Evolutionary conservation across 129 eudicot species (phyloP).

Genomic region (Helichrysum umbraculigerum): DNA sequence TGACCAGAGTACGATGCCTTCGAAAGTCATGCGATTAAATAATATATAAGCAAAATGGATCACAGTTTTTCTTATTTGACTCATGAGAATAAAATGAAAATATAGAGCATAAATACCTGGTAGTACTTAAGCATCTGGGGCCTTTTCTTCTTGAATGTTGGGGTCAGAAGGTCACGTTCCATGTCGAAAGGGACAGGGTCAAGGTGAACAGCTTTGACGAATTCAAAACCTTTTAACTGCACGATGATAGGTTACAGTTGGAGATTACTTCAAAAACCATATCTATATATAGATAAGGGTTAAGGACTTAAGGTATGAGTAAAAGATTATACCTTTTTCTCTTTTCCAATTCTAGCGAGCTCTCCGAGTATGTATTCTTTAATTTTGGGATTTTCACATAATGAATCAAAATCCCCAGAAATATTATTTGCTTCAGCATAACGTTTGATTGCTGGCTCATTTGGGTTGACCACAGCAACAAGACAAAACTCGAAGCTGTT

Average conservation of each 20-base stretch:
- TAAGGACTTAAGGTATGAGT: neutral
- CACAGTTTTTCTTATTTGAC: neutral
- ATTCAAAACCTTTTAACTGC: conserved; percentile 91
- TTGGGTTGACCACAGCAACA: conserved; percentile 79
- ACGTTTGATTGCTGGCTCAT: conserved; percentile 61
- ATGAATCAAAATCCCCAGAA: conserved; percentile 61
- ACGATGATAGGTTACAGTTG: neutral
- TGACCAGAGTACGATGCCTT: neutral
- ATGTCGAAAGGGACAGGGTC: conserved; percentile 88
- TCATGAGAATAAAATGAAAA: neutral
- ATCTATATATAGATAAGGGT: neutral
- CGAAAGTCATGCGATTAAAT: neutral
- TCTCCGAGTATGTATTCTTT: conserved; percentile 68
- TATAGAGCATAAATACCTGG: conserved; percentile 45
- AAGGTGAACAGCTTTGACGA: conserved; percentile 74
- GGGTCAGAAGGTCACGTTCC: conserved; percentile 90
- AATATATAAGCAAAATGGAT: neutral
- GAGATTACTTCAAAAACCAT: neutral
- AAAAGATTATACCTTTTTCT: conserved; percentile 59
- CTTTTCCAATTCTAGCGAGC: conserved; percentile 67
- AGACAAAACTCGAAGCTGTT: conserved; percentile 88
- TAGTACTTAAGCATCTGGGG: conserved; percentile 85
- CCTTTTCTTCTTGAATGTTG: conserved; percentile 87
- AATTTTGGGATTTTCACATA: conserved; percentile 66
- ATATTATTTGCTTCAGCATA: conserved; percentile 63